These are phyloP conservation scores for Asclepias syriaca DNA, from an alignment of 257 asterid species.

Conservation along the genomic window DNA sequence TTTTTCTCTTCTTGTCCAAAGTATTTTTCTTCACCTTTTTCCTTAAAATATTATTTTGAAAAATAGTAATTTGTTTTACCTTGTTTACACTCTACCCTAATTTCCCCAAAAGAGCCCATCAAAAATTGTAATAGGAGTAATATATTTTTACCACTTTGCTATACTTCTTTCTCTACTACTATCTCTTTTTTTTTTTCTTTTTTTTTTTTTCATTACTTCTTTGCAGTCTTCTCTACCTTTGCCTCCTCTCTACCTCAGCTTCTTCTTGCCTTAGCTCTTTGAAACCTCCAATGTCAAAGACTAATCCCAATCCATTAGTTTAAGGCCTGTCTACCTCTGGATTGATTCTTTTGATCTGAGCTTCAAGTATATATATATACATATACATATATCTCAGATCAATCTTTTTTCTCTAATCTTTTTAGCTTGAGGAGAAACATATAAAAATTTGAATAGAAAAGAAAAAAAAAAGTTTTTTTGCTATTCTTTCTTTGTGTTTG, in stretches of 20 bases:
- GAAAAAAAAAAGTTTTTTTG: constrained; percentile 3
- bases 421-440: constrained; percentile 1
- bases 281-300: constrained; percentile 17
- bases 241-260: constrained; percentile 25
- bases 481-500: constrained; percentile 20
- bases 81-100: constrained; percentile 43
- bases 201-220: constrained; percentile 9
- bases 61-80: constrained; percentile 7
- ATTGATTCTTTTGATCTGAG: constrained; percentile 35
- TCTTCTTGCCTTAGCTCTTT: constrained; percentile 25
- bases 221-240: constrained; percentile 36
- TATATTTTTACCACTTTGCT: constrained; percentile 16
- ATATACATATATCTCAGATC: constrained; percentile 28
- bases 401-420: constrained; percentile 15
- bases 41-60: background rate
- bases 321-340: constrained; percentile 18
- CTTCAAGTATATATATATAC: constrained; percentile 17
- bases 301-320: constrained; percentile 29
- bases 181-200: constrained; percentile 9
- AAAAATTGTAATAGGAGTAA: background rate
- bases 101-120: constrained; percentile 28
- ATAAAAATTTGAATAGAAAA: too few relatives aligned
- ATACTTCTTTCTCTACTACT: constrained; percentile 8
- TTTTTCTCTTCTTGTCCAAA: background rate
- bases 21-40: background rate